Evolutionary conservation across 1,139 yeast species (phyloP), one percentile per base, ranked within the genome.

Genomic region (Arxiozyma bovina): DNA sequence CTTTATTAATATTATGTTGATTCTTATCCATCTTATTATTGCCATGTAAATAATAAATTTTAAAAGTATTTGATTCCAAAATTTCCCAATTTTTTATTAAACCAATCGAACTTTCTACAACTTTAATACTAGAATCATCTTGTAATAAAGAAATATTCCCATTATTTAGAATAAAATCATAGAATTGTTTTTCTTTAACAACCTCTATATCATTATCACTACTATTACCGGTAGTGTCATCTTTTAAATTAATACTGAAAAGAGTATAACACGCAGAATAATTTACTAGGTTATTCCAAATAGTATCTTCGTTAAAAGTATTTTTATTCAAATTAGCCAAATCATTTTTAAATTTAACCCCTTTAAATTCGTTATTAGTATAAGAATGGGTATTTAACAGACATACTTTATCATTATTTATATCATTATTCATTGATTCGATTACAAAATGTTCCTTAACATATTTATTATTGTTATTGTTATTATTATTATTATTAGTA

Each of bases 21-120:
- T 25, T 7, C 18, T 25, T 34, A 2, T 34, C n/a, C 4, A 12
- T 34, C 12, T 44, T 44, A 5, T 44, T 44, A 44, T 17, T 44
- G 6, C 15, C 34, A 67, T 87, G 96, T 30, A 87, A 69, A 62
- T 87, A 88, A 67, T 88, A 88, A 63, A 87, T 87, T 7, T 34
- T 41, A 18, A 47, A 42, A 4, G 12, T 30, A 18, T 43, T 47
- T 25, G 5, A 9, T 11, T 42, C 45, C n/a, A 25, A 22, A 12
- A 47, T 38, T 22, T 42, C 40, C 51, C 54, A 51, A 27, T 38
- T 40, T 18, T 17, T 42, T n/a, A 44, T 20, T 4, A 25, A 17
- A 11, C 44, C 44, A 15, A 27, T 21, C 22, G 44, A 47, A 22
- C 41, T 38, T 40, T 47, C 43, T 3, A 40, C 18, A 21, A 22